These are phyloP conservation scores for Fusarium devonianum DNA, from an alignment of 2,329 filamentous ascomycete species.

Conservation along the genomic window DNA sequence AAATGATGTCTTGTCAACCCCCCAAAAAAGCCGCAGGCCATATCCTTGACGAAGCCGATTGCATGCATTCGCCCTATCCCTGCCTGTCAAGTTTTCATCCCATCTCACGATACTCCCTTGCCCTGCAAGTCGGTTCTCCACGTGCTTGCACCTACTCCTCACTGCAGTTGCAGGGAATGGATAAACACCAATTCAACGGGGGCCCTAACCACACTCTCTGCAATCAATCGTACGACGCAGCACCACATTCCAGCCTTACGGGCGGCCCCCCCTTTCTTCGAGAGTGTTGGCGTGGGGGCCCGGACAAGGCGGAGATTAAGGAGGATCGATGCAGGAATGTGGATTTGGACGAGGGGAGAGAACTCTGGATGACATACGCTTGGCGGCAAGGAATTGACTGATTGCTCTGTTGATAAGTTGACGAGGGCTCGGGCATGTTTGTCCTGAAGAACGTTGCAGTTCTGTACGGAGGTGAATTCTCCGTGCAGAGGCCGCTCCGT, in stretches of 20 bases:
- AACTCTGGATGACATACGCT: conserved; percentile 3
- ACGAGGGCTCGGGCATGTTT: not conserved
- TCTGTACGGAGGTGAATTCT: conserved; percentile 21
- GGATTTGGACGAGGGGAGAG: not conserved
- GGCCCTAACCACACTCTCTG: not conserved
- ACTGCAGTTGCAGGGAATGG: not conserved
- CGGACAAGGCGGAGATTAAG: conserved; percentile 27
- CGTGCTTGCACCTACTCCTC: conserved; percentile 16
- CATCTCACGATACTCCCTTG: conserved; percentile 7
- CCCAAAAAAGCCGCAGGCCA: too few species aligned
- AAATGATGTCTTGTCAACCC: not conserved
- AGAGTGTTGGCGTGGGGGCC: conserved; percentile 7
- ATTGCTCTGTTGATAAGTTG: not conserved
- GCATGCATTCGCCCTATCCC: not conserved
- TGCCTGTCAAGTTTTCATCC: conserved; percentile 18
- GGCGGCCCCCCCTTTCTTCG: not conserved
- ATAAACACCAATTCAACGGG: too few species aligned
- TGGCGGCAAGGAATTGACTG: not conserved
- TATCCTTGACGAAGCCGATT: too few species aligned
- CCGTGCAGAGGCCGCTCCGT: conserved; percentile 10
- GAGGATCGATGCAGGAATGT: conserved; percentile 20
- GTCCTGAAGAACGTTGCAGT: not conserved
- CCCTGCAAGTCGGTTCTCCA: conserved; percentile 9
- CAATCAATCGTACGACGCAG: conserved; percentile 26
- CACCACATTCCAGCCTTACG: not conserved